Evolutionary conservation across 768 basidiomycete genomes (phyloP), one percentile per base, ranked within the genome.

Genomic region (Lepiota venenata): DNA sequence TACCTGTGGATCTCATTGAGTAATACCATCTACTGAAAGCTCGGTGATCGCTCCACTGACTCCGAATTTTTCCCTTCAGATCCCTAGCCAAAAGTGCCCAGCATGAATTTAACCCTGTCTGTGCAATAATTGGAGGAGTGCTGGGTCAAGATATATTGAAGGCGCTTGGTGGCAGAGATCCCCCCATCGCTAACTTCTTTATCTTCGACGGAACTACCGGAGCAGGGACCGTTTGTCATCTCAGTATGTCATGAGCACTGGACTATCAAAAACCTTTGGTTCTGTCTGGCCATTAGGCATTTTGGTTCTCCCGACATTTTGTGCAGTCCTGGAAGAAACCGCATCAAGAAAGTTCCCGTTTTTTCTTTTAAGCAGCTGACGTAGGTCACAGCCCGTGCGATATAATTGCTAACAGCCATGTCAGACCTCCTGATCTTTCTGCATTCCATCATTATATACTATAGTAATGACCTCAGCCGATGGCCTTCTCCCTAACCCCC

Each of bases 81-180:
- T 73, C 82, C n/a, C 59, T 89, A 39, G 74, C 85, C 4, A 77
- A 73, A 12, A 84, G 87, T n/a, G 87, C 91, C 6, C 70, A 73
- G 16, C 84, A 88, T 66, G 93, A 96, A 66, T 92, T 98, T 72
- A 88, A 93, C 0, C 93, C 97, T 0, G 86, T 93, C 1, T 92
- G 93, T 66, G 97, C 97, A 1, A 89, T 99, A 35, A 78, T 99
- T 37, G 97, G 97, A 22, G 97, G 97, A 20, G 82, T 98, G 72
- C 74, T 98, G 12, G 95, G 87, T 1, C 97, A 98, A 68, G 97
- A 99, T 66, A 87, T 98, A 48, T 75, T 99, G 38, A 94, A 97
- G 67, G 84, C 92, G 0, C 77, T 98, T 37, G 89, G 87, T 52
- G 91, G 87, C 52, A 87, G 93, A 47, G 97, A 98, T 63, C 83